A percentile compares a stretch with the other conserved stretches of the same genome.
Conservation (phyloP, 495 filamentous ascomycete species). For the Aspergillus hancockii region DNA sequence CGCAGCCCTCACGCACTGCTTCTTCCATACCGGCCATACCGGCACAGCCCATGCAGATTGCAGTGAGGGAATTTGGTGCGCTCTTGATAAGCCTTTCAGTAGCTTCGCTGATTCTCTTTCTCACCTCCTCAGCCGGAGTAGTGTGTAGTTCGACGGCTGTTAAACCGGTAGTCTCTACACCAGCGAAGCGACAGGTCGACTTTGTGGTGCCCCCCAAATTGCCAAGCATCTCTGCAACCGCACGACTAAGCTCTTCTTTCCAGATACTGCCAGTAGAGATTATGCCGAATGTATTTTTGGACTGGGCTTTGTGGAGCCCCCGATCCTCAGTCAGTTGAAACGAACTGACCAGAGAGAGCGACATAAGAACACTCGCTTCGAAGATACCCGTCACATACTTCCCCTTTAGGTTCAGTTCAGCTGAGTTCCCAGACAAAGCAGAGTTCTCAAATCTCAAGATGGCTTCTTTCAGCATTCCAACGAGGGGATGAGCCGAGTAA, state of each 20-base stretch:
- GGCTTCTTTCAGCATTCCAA: constrained; percentile 55
- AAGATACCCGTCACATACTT: constrained; percentile 82
- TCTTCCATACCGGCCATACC: constrained; percentile 90
- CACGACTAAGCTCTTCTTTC: constrained; percentile 68
- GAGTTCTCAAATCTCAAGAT: constrained; percentile 28
- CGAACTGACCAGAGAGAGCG: constrained; percentile 49
- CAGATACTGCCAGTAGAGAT: constrained; percentile 85
- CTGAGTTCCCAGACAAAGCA: constrained; percentile 7
- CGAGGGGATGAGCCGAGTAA: constrained; percentile 85
- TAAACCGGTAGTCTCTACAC: constrained; percentile 82
- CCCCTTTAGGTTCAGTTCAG: constrained; percentile 19
- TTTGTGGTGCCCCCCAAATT: constrained; percentile 33
- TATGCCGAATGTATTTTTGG: constrained; percentile 73
- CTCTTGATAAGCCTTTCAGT: constrained; percentile 61
- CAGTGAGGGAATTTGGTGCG: constrained; percentile 40
- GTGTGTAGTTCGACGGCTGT: constrained; percentile 80
- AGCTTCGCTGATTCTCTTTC: constrained; percentile 65
- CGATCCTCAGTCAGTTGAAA: constrained; percentile 33
- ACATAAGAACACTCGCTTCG: constrained; percentile 69
- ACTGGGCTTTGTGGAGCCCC: constrained; percentile 32
- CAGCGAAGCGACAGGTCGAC: constrained; percentile 58
- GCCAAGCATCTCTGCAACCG: constrained; percentile 57
- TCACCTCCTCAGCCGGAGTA: constrained; percentile 63
- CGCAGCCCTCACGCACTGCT: constrained; percentile 70
- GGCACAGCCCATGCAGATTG: constrained; percentile 75